Percentiles rank a stretch among this genome's conserved stretches.
These are phyloP conservation scores for Anastatica hierochuntica DNA, from an alignment of 345 rosid species.

Conservation along the genomic window DNA sequence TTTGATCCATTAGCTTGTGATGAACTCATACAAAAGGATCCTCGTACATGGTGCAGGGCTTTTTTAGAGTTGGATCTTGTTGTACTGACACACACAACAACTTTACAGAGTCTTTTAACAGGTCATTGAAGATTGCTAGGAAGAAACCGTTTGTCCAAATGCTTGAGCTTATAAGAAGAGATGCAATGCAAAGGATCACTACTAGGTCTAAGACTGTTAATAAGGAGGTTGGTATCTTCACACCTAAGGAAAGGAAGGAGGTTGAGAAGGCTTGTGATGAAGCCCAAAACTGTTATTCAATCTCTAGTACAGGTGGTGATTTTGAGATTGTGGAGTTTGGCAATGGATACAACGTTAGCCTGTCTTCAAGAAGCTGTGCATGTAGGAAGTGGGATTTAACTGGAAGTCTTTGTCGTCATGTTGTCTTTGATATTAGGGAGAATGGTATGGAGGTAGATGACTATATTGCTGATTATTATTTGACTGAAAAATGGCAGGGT, in stretches of 20 bases:
- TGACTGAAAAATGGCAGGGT: too few relatives aligned
- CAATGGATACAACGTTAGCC: neutral
- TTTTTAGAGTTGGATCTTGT: neutral
- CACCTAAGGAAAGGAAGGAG: neutral
- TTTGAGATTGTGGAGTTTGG: neutral
- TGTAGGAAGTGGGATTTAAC: neutral
- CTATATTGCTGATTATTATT: too few relatives aligned
- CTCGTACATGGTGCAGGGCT: neutral
- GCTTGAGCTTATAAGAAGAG: neutral
- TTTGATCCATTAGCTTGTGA: neutral
- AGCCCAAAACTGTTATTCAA: neutral
- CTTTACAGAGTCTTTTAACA: neutral
- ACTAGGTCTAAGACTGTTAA: neutral
- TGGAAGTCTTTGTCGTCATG: neutral
- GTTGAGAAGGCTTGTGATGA: neutral
- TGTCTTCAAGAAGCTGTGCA: neutral
- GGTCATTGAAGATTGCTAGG: neutral
- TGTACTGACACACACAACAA: neutral
- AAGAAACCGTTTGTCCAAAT: neutral
- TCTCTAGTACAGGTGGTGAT: neutral
- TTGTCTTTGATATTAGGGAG: neutral
- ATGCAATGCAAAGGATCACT: neutral
- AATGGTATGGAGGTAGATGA: neutral
- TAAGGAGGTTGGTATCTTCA: neutral
- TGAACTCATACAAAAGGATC: neutral